Evolutionary conservation across 768 basidiomycete species (phyloP), one percentile per base, ranked within the genome.

Genomic region (Pleurotus citrinopileatus): DNA sequence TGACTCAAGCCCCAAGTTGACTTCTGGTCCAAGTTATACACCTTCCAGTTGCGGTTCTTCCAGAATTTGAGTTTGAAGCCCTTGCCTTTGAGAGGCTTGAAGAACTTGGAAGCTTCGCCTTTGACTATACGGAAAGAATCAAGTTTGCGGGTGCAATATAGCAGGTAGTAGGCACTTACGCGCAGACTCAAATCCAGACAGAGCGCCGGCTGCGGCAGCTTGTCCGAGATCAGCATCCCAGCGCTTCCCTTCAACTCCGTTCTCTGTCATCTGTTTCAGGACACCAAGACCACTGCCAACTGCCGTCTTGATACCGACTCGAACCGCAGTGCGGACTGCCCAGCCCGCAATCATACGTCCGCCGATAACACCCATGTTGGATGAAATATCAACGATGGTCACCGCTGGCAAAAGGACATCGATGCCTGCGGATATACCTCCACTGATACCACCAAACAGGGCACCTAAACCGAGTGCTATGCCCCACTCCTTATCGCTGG

Each of bases 401-500:
- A 32, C 53, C 2, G 53, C 53, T 27, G 53, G 53, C 17, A 54
- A 28, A 23, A 37, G n/a, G 13, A 34, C 32, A 26, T 54, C 53
- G n/a, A 54, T 25, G 17, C 25, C 42, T 12, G 53, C 53, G 12
- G 25, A 28, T 19, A 36, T 19, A 43, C 42, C 53, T 32, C 53
- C 53, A 19, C 53, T 36, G 17, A 54, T 26, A 10, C 25, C 53
- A 5, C 53, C 53, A 27, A 54, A 45, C 10, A 44, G 29, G 12
- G 26, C 53, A 6, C 53, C 53, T 8, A 54, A 20, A 17, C 53
- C 53, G 3, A 54, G 7, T 5, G 26, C n/a, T 17, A 54, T 54
- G 25, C 53, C 53, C 53, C 53, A 54, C 7, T 43, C 53, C n/a
- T 29, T 46, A 27, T 54, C 53, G 28, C 28, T 45, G 15, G 53